Conservation (phyloP, 495 filamentous ascomycete species). For the Penicillium salamii region DNA sequence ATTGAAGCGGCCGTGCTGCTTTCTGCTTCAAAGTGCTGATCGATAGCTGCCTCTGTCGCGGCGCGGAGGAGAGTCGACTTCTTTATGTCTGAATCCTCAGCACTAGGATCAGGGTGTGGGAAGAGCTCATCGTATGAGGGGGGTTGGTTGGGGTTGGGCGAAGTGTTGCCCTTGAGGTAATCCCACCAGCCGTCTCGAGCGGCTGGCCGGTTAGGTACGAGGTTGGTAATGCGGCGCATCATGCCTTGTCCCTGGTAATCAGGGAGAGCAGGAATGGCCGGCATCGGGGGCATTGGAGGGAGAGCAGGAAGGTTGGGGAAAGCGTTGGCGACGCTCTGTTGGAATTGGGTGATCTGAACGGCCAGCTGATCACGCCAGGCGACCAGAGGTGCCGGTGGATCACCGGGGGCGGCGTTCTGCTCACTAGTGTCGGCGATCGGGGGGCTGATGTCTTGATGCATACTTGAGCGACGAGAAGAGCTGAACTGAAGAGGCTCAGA, state of each 20-base stretch:
- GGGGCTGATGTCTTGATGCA: conserved; percentile 37
- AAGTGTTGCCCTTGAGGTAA: conserved; percentile 51
- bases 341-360: conserved; percentile 75
- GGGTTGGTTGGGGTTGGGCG: conserved; percentile 48
- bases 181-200: conserved; percentile 68
- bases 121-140: conserved; percentile 83
- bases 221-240: conserved; percentile 69
- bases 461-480: conserved; percentile 41
- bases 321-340: conserved; percentile 66
- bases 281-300: conserved; percentile 56
- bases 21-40: conserved; percentile 62
- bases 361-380: conserved; percentile 76
- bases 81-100: conserved; percentile 53
- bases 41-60: conserved; percentile 61
- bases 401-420: conserved; percentile 28
- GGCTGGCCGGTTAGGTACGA: conserved; percentile 59
- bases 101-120: conserved; percentile 49
- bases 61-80: conserved; percentile 59
- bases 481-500: conserved; percentile 40
- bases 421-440: conserved; percentile 19
- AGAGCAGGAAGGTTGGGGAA: conserved; percentile 65
- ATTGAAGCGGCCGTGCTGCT: conserved; percentile 38
- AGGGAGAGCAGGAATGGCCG: conserved; percentile 61
- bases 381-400: conserved; percentile 61
- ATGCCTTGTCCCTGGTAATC: conserved; percentile 72